Percentiles rank a stretch among this genome's conserved stretches.
These are phyloP conservation scores for Tulasnella sp. DNA, from an alignment of 768 basidiomycete species.

Conservation along the genomic window DNA sequence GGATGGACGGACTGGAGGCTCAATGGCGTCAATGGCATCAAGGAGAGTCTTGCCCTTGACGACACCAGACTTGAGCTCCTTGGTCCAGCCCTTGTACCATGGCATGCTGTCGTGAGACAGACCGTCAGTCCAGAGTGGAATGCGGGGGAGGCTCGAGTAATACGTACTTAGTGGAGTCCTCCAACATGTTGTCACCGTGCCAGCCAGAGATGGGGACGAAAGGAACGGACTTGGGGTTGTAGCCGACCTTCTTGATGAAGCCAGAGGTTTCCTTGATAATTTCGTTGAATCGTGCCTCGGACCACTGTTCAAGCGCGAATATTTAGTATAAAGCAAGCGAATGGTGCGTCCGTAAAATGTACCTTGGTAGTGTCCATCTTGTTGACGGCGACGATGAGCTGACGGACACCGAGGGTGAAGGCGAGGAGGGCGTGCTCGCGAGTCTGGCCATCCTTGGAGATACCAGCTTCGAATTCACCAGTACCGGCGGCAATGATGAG, in stretches of 20 bases:
- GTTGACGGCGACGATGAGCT: constrained; percentile 99
- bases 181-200: constrained; percentile 99
- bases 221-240: constrained; percentile 97
- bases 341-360: constrained; percentile 28
- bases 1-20: constrained; percentile 91
- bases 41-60: constrained; percentile 99
- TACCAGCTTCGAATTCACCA: constrained; percentile 99
- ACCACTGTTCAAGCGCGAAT: constrained; percentile 60
- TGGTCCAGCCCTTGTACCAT: constrained; percentile 99
- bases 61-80: constrained; percentile 88
- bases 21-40: constrained; percentile 99
- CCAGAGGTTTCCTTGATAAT: constrained; percentile 95
- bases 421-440: constrained; percentile 99
- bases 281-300: constrained; percentile 99
- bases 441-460: constrained; percentile 99
- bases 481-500: constrained; percentile 99
- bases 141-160: neutral
- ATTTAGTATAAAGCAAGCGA: neutral
- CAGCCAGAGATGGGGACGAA: constrained; percentile 99
- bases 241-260: constrained; percentile 99
- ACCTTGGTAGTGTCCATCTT: constrained; percentile 99
- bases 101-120: constrained; percentile 63
- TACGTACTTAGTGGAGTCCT: constrained; percentile 88
- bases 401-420: constrained; percentile 99
- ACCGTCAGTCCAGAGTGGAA: constrained; percentile 22